Conservation (phyloP, 1,139 yeast species). For the Pichiaceae sp. region DNA sequence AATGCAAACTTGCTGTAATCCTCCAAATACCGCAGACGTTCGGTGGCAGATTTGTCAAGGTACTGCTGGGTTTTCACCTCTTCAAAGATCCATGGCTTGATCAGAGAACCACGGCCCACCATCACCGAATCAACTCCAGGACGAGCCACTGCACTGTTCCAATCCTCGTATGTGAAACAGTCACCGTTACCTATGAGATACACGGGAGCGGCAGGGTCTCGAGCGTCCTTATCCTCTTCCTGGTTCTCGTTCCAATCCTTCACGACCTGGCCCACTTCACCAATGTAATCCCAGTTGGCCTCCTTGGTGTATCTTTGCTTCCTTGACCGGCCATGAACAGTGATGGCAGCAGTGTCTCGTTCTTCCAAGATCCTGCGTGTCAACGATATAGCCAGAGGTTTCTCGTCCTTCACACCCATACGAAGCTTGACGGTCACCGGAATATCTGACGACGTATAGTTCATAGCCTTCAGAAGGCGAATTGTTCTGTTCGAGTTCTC, state of each 20-base stretch:
- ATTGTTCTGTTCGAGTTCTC: slow-evolving; percentile 80
- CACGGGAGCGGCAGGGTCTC: slow-evolving; percentile 40
- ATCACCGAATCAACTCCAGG: slow-evolving; percentile 84
- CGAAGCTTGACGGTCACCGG: slow-evolving; percentile 91
- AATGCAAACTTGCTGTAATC: slow-evolving; percentile 72
- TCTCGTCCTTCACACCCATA: slow-evolving; percentile 80
- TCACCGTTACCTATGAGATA: slow-evolving; percentile 90
- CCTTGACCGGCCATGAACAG: slow-evolving; percentile 92
- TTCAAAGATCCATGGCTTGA: slow-evolving; percentile 98
- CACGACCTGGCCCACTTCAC: slow-evolving; percentile 63
- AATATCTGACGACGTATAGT: slow-evolving; percentile 75
- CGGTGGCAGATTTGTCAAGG: slow-evolving; percentile 82
- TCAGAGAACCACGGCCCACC: slow-evolving; percentile 97
- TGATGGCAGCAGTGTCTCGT: slow-evolving; percentile 82
- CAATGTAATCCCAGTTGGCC: slow-evolving; percentile 90
- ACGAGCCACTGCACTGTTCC: slow-evolving; percentile 67
- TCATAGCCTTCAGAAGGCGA: slow-evolving; percentile 82
- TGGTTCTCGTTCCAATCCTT: slow-evolving; percentile 48
- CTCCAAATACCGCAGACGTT: slow-evolving; percentile 68
- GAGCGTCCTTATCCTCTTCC: slow-evolving; percentile 45
- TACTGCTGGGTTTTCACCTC: slow-evolving; percentile 87
- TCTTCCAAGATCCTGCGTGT: slow-evolving; percentile 66
- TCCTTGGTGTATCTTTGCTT: slow-evolving; percentile 87
- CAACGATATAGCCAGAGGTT: slow-evolving; percentile 75
- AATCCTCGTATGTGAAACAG: slow-evolving; percentile 77